Percentiles rank a stretch among this genome's conserved stretches.
Evolutionary conservation across 1,284 basidiomycete genomes (phyloP).

Genomic region (Ganoderma boninense): DNA sequence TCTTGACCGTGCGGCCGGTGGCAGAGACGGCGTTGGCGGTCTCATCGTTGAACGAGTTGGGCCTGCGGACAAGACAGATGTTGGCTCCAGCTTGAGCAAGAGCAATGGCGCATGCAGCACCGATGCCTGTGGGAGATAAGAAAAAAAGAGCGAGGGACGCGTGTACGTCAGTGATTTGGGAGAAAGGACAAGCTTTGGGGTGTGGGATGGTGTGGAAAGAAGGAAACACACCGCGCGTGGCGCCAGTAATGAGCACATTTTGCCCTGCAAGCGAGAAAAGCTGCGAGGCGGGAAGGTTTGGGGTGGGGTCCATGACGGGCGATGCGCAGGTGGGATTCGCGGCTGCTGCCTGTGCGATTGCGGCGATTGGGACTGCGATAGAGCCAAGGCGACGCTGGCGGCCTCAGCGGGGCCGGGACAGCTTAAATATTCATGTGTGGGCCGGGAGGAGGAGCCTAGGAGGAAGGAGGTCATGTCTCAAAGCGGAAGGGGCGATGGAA

Average conservation of each 20-base stretch:
- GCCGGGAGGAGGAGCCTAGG: neutral
- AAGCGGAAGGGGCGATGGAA: slow-evolving; percentile 25
- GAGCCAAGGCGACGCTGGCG: slow-evolving; percentile 17
- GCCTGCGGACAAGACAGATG: slow-evolving; percentile 81
- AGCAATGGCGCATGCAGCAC: slow-evolving; percentile 75
- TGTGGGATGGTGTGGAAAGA: slow-evolving; percentile 30
- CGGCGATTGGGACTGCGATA: slow-evolving; percentile 18
- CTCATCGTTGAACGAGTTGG: slow-evolving; percentile 56
- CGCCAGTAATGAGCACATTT: slow-evolving; percentile 77
- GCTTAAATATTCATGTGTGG: slow-evolving; percentile 21
- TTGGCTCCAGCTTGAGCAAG: slow-evolving; percentile 84
- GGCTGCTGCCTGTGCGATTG: slow-evolving; percentile 13
- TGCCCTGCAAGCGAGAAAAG: slow-evolving; percentile 70
- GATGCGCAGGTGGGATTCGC: slow-evolving; percentile 9
- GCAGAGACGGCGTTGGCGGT: slow-evolving; percentile 64
- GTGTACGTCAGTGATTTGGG: neutral
- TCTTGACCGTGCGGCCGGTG: slow-evolving; percentile 51
- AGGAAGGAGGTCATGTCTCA: slow-evolving; percentile 14
- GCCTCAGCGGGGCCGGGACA: slow-evolving; percentile 12
- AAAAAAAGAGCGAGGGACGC: slow-evolving; percentile 16
- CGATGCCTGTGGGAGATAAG: slow-evolving; percentile 63
- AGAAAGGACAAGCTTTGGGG: slow-evolving; percentile 10
- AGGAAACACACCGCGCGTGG: slow-evolving; percentile 48
- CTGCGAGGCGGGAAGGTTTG: slow-evolving; percentile 52
- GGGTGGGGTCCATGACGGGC: slow-evolving; percentile 52